A percentile compares a stretch with the other conserved stretches of the same genome.
Conservation (phyloP, 1,139 yeast genomes). For the Debaryomyces singareniensis region DNA sequence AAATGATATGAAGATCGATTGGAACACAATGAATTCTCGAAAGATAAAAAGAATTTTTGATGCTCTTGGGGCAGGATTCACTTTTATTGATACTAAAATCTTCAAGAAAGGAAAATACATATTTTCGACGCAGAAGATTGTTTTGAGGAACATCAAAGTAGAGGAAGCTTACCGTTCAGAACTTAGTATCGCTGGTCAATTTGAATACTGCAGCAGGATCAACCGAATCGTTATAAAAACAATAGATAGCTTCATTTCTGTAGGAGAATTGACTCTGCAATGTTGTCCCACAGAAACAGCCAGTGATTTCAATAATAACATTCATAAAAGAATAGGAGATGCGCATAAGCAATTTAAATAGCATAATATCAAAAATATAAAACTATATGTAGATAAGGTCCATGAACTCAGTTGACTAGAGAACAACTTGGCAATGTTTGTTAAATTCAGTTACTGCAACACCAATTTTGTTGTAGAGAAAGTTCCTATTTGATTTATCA, state of each 20-base stretch:
- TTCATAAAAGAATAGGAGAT: constrained; percentile 42
- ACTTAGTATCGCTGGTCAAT: constrained; percentile 13
- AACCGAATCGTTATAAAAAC: constrained; percentile 34
- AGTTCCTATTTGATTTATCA: constrained; percentile 56
- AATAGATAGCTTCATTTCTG: constrained; percentile 32
- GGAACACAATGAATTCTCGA: constrained; percentile 33
- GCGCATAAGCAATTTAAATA: constrained; percentile 6
- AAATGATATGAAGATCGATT: constrained; percentile 33
- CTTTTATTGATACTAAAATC: constrained; percentile 34
- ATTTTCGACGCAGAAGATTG: constrained; percentile 37
- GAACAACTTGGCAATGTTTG: constrained; percentile 45
- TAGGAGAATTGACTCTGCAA: constrained; percentile 43
- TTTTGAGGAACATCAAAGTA: constrained; percentile 29
- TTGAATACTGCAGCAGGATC: constrained; percentile 17
- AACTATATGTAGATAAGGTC: constrained; percentile 1
- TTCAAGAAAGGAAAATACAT: constrained; percentile 21
- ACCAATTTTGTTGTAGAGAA: constrained; percentile 67
- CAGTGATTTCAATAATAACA: constrained; percentile 27
- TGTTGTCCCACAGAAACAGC: constrained; percentile 45
- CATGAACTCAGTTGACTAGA: constrained; percentile 16
- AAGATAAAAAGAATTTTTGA: constrained; percentile 39
- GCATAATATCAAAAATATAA: too few relatives aligned
- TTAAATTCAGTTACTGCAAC: constrained; percentile 79
- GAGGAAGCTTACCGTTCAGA: background rate
- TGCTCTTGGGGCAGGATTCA: constrained; percentile 55